phyloP scores from a whole-genome alignment of 306 rosid species.

The Mimosa pudica region DNA sequence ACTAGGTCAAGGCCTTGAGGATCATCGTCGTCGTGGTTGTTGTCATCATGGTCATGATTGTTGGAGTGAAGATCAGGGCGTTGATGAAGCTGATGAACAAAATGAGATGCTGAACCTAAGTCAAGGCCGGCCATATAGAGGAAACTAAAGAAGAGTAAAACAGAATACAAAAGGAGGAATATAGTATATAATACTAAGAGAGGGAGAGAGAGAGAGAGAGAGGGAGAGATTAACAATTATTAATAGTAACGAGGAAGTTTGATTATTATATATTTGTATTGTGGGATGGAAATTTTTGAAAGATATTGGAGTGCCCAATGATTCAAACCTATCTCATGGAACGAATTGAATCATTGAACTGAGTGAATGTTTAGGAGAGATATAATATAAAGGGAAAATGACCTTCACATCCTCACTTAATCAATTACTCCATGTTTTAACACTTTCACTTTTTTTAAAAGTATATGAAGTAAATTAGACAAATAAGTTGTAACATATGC shows the following conservation, averaged over 20 bases:
- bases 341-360: constrained; percentile 42
- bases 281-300: no score
- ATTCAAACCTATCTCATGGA: constrained; percentile 50
- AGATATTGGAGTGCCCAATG: constrained; percentile 44
- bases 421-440: no score
- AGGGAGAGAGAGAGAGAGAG: not conserved
- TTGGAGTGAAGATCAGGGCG: not conserved
- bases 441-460: no score
- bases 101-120: constrained; percentile 37
- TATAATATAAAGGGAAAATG: not conserved
- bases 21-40: not conserved
- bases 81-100: not conserved
- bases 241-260: constrained; percentile 13
- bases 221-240: constrained; percentile 11
- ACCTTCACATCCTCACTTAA: no score
- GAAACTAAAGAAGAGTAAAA: constrained; percentile 37
- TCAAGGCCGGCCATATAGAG: constrained; percentile 92
- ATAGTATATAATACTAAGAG: constrained; percentile 35
- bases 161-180: constrained; percentile 29
- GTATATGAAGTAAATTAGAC: no score
- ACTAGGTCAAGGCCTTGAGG: not conserved
- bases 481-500: no score
- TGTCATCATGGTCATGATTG: not conserved
- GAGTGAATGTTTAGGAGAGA: constrained; percentile 22
- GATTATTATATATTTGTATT: no score